Evolutionary conservation across 352 stramenopile genomes (phyloP).

Genomic region (Globisporangium yorkense): DNA sequence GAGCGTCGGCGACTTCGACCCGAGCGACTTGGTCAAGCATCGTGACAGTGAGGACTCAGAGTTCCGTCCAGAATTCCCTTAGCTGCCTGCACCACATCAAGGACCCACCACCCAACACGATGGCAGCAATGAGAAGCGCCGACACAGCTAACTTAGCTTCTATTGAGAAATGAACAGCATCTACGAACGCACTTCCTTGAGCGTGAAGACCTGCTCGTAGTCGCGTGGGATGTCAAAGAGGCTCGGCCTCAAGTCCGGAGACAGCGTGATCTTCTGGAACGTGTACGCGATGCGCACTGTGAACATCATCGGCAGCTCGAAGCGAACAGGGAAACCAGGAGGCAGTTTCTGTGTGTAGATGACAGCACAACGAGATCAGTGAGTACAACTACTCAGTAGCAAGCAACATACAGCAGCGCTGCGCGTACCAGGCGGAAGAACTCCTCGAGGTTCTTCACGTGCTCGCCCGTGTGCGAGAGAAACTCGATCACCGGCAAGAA

Average conservation of each 20-base stretch:
- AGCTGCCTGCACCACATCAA: no score
- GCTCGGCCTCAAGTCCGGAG: slow-evolving; percentile 33
- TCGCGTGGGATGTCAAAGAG: slow-evolving; percentile 53
- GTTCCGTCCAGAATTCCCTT: neutral
- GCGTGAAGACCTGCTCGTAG: slow-evolving; percentile 49
- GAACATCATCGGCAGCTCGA: slow-evolving; percentile 81
- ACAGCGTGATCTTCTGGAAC: slow-evolving; percentile 64
- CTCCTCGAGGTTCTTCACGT: slow-evolving; percentile 74
- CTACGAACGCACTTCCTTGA: slow-evolving; percentile 48
- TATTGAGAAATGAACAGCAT: neutral
- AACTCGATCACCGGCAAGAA: slow-evolving; percentile 79
- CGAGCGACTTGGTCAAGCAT: neutral
- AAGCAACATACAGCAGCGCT: neutral
- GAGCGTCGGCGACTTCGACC: slow-evolving; percentile 9
- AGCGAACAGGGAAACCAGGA: slow-evolving; percentile 71
- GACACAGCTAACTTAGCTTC: neutral
- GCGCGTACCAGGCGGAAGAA: slow-evolving; percentile 76
- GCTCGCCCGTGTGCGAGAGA: slow-evolving; percentile 64
- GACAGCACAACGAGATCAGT: neutral
- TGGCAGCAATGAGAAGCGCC: neutral
- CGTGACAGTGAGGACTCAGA: neutral
- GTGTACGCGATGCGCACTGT: slow-evolving; percentile 77
- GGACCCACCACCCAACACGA: neutral
- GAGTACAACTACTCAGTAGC: slow-evolving; percentile 1
- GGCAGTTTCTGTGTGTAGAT: slow-evolving; percentile 72